Evolutionary conservation across 805 yeast genomes (phyloP).

Genomic region (Grigorovia humatica): DNA sequence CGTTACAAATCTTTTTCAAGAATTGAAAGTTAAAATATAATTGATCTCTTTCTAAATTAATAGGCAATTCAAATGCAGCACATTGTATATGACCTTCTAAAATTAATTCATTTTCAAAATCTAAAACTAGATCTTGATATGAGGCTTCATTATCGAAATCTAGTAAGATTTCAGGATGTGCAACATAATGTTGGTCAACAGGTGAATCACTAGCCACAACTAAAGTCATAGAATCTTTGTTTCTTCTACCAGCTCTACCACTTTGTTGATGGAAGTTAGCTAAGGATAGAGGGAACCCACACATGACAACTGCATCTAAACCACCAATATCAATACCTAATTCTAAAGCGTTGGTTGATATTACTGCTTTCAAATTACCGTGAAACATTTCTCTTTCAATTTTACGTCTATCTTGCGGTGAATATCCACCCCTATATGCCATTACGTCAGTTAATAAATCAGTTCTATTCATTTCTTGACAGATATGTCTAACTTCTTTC

Average conservation of each 20-base stretch:
- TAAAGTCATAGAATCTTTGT: conserved; percentile 72
- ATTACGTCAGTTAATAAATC: conserved; percentile 55
- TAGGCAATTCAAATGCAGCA: conserved; percentile 81
- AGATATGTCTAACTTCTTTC: conserved; percentile 62
- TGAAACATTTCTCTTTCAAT: conserved; percentile 87
- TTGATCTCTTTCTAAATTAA: conserved; percentile 42
- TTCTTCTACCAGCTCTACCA: conserved; percentile 93
- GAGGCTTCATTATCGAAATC: conserved; percentile 39
- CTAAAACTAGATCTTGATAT: conserved; percentile 49
- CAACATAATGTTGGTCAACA: conserved; percentile 74
- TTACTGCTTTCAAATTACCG: conserved; percentile 74
- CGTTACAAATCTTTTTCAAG: conserved; percentile 29
- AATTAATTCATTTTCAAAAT: conserved; percentile 50
- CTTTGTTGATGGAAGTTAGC: conserved; percentile 90
- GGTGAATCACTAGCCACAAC: conserved; percentile 78
- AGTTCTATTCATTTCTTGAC: conserved; percentile 35
- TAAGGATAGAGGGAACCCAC: conserved; percentile 85
- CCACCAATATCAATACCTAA: conserved; percentile 93
- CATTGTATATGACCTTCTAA: conserved; percentile 84
- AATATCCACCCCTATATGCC: conserved; percentile 94
- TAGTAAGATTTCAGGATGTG: conserved; percentile 32
- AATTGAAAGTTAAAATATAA: conserved; percentile 39
- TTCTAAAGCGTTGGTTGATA: conserved; percentile 92
- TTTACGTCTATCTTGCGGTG: conserved; percentile 71
- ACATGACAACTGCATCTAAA: conserved; percentile 80